A percentile compares a stretch with the other conserved stretches of the same genome.
These are phyloP conservation scores for Rhizopus microsporus DNA, from an alignment of 371 early-diverging fungal species.

Conservation along the genomic window DNA sequence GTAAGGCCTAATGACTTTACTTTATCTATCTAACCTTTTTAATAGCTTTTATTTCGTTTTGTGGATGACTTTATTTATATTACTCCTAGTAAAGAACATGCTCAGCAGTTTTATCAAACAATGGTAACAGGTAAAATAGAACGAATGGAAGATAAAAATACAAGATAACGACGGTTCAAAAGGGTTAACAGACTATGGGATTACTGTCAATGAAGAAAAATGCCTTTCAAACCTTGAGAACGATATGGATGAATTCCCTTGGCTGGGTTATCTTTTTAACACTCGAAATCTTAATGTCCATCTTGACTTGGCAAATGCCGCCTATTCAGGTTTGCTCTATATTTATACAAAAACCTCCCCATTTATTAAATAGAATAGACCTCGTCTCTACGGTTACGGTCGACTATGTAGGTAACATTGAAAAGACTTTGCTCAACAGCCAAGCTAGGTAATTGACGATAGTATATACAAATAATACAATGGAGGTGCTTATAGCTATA, in stretches of 20 bases:
- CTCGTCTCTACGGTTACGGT: slow-evolving; percentile 30
- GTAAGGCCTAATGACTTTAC: slow-evolving; percentile 12
- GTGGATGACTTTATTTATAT: slow-evolving; percentile 87
- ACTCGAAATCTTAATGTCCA: slow-evolving; percentile 63
- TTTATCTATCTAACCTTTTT: neutral
- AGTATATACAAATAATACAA: slow-evolving; percentile 43
- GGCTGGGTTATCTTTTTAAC: slow-evolving; percentile 79
- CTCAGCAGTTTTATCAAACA: slow-evolving; percentile 35
- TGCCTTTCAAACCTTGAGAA: slow-evolving; percentile 14
- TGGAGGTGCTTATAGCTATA: neutral
- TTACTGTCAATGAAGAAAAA: slow-evolving; percentile 50
- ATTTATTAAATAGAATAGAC: slow-evolving; percentile 37
- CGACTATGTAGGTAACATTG: slow-evolving; percentile 39
- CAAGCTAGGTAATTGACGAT: slow-evolving; percentile 6
- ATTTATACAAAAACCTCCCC: neutral
- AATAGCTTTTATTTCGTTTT: slow-evolving; percentile 67
- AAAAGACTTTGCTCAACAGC: slow-evolving; percentile 24
- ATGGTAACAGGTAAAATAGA: slow-evolving; percentile 56
- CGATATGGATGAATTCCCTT: slow-evolving; percentile 67
- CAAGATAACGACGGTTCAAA: slow-evolving; percentile 49
- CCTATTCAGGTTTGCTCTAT: slow-evolving; percentile 28
- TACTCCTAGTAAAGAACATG: slow-evolving; percentile 31
- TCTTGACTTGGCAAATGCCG: slow-evolving; percentile 60
- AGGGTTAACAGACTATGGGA: slow-evolving; percentile 54
- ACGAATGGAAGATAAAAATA: slow-evolving; percentile 28